Conservation (phyloP, 2,329 filamentous ascomycete species). For the Pseudodiploospora longispora region DNA sequence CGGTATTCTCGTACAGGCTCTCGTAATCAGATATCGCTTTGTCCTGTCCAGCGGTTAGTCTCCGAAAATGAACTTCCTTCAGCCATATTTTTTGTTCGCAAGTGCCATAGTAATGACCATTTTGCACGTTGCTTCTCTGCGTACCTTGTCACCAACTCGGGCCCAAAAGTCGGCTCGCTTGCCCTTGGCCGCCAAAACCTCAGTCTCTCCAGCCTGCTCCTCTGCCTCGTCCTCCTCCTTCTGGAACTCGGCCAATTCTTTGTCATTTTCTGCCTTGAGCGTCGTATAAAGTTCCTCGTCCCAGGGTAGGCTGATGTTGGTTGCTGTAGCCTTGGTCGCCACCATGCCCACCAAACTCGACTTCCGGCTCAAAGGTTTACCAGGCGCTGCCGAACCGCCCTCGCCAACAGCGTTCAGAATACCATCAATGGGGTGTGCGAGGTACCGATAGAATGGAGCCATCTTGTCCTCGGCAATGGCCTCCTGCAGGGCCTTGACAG, state of each 20-base stretch:
- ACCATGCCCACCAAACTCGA: constrained; percentile 67
- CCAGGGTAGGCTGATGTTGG: constrained; percentile 70
- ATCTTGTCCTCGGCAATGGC: constrained; percentile 78
- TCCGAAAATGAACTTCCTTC: constrained; percentile 6
- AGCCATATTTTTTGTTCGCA: neutral
- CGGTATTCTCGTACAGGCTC: constrained; percentile 92
- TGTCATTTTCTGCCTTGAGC: constrained; percentile 68
- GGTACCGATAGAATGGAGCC: constrained; percentile 78
- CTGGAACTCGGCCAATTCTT: constrained; percentile 66
- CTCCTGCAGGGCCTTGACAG: constrained; percentile 69
- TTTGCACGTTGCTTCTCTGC: constrained; percentile 5
- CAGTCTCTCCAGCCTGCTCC: constrained; percentile 93
- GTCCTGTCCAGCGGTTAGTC: constrained; percentile 50
- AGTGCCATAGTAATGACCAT: neutral
- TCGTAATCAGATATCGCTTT: constrained; percentile 91
- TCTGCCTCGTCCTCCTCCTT: constrained; percentile 90
- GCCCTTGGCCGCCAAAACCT: constrained; percentile 83
- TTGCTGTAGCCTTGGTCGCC: constrained; percentile 58
- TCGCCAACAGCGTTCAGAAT: constrained; percentile 73
- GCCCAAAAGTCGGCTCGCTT: constrained; percentile 97
- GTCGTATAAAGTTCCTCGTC: constrained; percentile 80
- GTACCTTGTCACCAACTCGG: constrained; percentile 88
- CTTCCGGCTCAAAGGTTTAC: constrained; percentile 58
- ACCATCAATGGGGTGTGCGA: constrained; percentile 74
- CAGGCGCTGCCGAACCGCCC: constrained; percentile 37